A percentile compares a stretch with the other conserved stretches of the same genome.
phyloP scores from a whole-genome alignment of 2,329 filamentous ascomycete species.

The Arachnomyces sp. region DNA sequence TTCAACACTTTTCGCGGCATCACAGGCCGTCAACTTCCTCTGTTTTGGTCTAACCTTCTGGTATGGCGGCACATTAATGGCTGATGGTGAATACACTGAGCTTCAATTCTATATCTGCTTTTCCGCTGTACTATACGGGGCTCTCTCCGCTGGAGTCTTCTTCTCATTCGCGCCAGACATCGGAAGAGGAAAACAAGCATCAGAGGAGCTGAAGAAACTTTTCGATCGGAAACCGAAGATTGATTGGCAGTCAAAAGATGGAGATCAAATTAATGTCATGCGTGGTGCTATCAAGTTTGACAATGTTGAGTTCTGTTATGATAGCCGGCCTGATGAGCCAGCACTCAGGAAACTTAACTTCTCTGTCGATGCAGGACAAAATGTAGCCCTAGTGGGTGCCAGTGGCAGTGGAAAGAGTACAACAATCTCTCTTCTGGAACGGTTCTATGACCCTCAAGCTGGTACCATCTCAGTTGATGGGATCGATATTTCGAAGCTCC shows the following conservation, averaged over 20 bases:
- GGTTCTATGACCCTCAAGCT: constrained; percentile 71
- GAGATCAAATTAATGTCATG: constrained; percentile 19
- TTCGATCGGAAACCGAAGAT: constrained; percentile 47
- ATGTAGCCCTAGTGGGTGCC: constrained; percentile 65
- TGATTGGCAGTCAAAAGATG: constrained; percentile 27
- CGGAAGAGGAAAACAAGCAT: too few species aligned
- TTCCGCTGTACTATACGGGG: too few species aligned
- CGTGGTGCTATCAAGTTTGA: constrained; percentile 27
- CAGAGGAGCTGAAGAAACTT: constrained; percentile 50
- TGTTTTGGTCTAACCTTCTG: too few species aligned
- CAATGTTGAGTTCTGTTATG: constrained; percentile 42
- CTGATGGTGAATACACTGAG: constrained; percentile 17
- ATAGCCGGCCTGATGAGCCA: constrained; percentile 23
- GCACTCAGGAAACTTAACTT: constrained; percentile 43
- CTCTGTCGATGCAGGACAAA: constrained; percentile 69
- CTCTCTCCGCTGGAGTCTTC: too few species aligned
- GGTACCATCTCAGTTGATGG: constrained; percentile 71
- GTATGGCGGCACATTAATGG: constrained; percentile 52
- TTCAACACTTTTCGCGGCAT: too few species aligned
- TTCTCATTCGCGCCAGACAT: too few species aligned
- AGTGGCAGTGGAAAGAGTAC: constrained; percentile 46
- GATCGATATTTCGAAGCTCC: constrained; percentile 64
- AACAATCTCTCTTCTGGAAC: constrained; percentile 19
- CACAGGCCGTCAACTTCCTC: too few species aligned
- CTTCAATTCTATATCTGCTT: constrained; percentile 39